Evolutionary conservation across 257 asterid genomes (phyloP).

Genomic region (Nicotiana paniculata): DNA sequence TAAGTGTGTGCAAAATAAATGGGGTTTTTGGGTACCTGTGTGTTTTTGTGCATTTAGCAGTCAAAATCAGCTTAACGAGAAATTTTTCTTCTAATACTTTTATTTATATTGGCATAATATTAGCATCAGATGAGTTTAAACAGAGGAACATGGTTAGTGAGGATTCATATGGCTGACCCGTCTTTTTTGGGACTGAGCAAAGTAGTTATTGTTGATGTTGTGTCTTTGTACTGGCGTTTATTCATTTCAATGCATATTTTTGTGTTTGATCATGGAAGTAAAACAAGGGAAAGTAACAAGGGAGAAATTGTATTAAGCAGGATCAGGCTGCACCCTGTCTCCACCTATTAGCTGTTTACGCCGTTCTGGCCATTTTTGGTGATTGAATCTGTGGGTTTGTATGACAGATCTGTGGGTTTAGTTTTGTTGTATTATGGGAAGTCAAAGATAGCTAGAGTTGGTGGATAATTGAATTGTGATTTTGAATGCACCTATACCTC

Average conservation of each 20-base stretch:
- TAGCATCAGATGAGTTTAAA: neutral
- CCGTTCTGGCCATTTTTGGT: neutral
- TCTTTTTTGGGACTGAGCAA: neutral
- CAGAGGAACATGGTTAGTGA: too few relatives aligned
- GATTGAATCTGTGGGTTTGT: constrained; percentile 1
- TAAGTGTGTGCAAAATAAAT: neutral
- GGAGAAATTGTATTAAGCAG: neutral
- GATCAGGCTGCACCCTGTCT: neutral
- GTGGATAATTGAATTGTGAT: neutral
- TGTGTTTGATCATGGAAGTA: neutral
- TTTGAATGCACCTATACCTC: neutral
- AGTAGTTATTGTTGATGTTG: neutral
- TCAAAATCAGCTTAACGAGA: too few relatives aligned
- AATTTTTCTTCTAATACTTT: too few relatives aligned
- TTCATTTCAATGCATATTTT: neutral
- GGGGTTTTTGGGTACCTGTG: neutral
- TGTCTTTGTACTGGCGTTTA: neutral
- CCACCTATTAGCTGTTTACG: neutral
- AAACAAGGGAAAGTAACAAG: neutral
- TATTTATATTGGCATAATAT: neutral
- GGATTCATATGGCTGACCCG: too few relatives aligned
- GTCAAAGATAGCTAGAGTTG: neutral
- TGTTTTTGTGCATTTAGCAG: neutral
- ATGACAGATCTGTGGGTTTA: neutral
- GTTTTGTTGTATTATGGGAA: neutral